Evolutionary conservation across 768 basidiomycete genomes (phyloP).

Genomic region (Boletus pseudo-olivaceus): DNA sequence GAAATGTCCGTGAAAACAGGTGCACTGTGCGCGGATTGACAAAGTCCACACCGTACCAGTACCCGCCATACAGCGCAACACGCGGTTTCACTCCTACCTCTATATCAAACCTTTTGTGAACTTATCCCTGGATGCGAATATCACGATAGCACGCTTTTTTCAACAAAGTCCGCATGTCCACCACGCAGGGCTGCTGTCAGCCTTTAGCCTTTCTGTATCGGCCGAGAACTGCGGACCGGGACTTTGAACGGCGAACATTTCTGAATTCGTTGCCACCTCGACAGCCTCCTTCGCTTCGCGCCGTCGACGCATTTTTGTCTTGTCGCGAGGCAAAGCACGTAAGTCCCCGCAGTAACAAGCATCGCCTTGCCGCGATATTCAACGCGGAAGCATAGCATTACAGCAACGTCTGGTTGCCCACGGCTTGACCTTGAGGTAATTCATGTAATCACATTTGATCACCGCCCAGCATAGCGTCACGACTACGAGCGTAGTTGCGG

Average conservation of each 20-base stretch:
- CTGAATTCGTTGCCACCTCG: slow-evolving; percentile 4
- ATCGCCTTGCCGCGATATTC: slow-evolving; percentile 3
- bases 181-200: not conserved
- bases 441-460: slow-evolving; percentile 10
- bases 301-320: slow-evolving; percentile 9
- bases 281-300: slow-evolving; percentile 22
- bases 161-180: not conserved
- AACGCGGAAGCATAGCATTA: not conserved
- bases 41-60: not conserved
- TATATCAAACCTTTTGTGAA: not conserved
- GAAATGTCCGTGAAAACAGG: not conserved
- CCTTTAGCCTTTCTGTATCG: not conserved
- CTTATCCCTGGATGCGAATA: too few species aligned
- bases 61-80: not conserved
- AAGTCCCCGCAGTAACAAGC: slow-evolving; percentile 20
- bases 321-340: slow-evolving; percentile 23
- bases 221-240: slow-evolving; percentile 24
- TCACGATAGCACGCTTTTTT: not conserved
- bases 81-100: not conserved
- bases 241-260: slow-evolving; percentile 24
- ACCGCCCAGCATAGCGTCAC: slow-evolving; percentile 4
- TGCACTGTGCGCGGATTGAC: not conserved
- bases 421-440: not conserved
- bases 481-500: not conserved
- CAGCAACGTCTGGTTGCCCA: not conserved